Percentiles rank a stretch among this genome's conserved stretches.
Conservation (phyloP, 495 filamentous ascomycete genomes). For the Neurospora sp. region DNA sequence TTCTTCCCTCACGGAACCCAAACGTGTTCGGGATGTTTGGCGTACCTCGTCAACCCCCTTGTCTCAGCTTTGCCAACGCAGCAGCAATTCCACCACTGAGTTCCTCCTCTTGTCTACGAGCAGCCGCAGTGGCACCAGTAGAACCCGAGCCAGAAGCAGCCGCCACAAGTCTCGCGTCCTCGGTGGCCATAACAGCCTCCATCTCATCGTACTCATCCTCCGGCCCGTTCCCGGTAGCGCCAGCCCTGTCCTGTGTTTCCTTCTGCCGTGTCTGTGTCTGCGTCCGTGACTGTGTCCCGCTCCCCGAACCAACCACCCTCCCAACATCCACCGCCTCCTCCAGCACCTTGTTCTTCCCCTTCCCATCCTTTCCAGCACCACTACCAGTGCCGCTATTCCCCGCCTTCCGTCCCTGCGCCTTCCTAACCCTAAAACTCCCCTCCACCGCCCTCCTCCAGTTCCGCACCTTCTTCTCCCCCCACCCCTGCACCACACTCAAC, state of each 20-base stretch:
- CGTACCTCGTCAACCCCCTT: conserved; percentile 21
- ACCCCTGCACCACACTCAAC: conserved; percentile 69
- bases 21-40: too few relatives aligned
- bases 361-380: conserved; percentile 14
- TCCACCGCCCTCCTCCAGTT: conserved; percentile 71
- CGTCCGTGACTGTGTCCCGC: conserved; percentile 17
- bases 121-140: conserved; percentile 12
- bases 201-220: conserved; percentile 23
- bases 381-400: conserved; percentile 8
- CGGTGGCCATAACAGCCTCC: conserved; percentile 35
- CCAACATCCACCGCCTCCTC: conserved; percentile 31
- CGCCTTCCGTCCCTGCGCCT: conserved; percentile 46
- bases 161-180: neutral
- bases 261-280: neutral
- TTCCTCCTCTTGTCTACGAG: conserved; percentile 26
- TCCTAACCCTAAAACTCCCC: conserved; percentile 71
- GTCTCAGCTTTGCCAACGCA: conserved; percentile 40
- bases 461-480: conserved; percentile 91
- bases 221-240: neutral
- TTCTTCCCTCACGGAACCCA: too few relatives aligned
- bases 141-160: conserved; percentile 25
- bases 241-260: neutral
- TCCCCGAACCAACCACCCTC: conserved; percentile 19
- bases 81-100: conserved; percentile 44
- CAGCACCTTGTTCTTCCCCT: conserved; percentile 4